These are phyloP conservation scores for Boletellus ananas DNA, from an alignment of 768 basidiomycete species.

Conservation along the genomic window DNA sequence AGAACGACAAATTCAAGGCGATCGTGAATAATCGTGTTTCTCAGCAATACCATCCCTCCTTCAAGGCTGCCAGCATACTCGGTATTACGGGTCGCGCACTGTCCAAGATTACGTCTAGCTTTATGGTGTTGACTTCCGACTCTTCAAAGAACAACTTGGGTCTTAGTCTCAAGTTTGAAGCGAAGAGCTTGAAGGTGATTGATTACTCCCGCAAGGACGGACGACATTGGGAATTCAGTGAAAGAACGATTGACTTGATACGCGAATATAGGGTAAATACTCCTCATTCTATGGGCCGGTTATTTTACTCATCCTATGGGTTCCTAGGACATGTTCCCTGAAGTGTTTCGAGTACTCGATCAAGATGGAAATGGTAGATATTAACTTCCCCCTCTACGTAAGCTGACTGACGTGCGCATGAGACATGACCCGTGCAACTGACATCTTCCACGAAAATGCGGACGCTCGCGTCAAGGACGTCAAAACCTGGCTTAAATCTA, in stretches of 20 bases:
- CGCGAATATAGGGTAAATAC: constrained; percentile 70
- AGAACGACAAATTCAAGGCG: constrained; percentile 73
- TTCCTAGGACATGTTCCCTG: constrained; percentile 70
- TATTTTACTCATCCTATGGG: background rate
- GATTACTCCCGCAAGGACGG: constrained; percentile 87
- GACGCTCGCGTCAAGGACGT: constrained; percentile 74
- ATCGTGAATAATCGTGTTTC: constrained; percentile 52
- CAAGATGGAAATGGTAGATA: constrained; percentile 60
- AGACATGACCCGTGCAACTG: constrained; percentile 72
- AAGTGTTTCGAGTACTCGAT: constrained; percentile 74
- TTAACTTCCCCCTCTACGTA: background rate
- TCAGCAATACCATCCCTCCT: constrained; percentile 72
- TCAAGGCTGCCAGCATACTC: constrained; percentile 69
- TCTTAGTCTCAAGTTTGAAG: constrained; percentile 94
- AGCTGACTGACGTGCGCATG: constrained; percentile 5
- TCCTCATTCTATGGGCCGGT: no score
- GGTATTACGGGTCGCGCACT: constrained; percentile 75
- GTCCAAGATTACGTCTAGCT: constrained; percentile 88
- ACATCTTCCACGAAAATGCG: constrained; percentile 55
- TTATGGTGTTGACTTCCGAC: constrained; percentile 80
- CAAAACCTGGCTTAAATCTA: constrained; percentile 79
- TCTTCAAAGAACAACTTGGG: constrained; percentile 85
- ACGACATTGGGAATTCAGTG: constrained; percentile 89
- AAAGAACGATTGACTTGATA: constrained; percentile 78
- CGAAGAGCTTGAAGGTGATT: constrained; percentile 87